Conservation (phyloP, 1,139 yeast genomes). For the Protomyces pachydermus region DNA sequence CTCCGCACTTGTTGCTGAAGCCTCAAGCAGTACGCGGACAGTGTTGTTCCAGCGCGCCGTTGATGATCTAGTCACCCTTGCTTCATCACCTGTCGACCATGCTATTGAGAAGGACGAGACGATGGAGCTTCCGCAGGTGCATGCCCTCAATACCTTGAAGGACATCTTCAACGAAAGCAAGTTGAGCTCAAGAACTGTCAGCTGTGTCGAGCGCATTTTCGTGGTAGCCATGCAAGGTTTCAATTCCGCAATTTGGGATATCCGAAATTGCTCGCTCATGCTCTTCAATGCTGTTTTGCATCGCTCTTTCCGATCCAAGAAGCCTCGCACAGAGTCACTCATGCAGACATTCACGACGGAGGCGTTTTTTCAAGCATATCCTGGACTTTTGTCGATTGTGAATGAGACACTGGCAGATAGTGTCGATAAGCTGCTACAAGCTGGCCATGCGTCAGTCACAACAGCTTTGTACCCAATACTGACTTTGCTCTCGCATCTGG, state of each 20-base stretch:
- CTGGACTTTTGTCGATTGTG: slow-evolving; percentile 50
- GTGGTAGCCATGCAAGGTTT: slow-evolving; percentile 59
- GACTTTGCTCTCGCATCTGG: slow-evolving; percentile 63
- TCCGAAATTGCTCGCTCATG: slow-evolving; percentile 91
- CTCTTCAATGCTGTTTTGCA: slow-evolving; percentile 77
- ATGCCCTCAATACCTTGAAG: slow-evolving; percentile 80
- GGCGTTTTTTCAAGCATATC: slow-evolving; percentile 62
- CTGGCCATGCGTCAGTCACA: slow-evolving; percentile 1
- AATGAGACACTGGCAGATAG: slow-evolving; percentile 45
- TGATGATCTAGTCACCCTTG: slow-evolving; percentile 41
- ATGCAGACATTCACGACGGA: slow-evolving; percentile 40
- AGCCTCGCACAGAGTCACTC: slow-evolving; percentile 36
- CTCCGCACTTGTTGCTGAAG: slow-evolving; percentile 61
- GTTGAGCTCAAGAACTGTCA: slow-evolving; percentile 51
- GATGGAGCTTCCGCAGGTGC: slow-evolving; percentile 81
- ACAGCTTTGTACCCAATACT: slow-evolving; percentile 59
- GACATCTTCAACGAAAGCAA: slow-evolving; percentile 67
- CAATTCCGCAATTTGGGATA: slow-evolving; percentile 44
- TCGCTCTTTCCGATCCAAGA: slow-evolving; percentile 65
- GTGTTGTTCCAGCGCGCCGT: slow-evolving; percentile 49
- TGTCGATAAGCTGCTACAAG: slow-evolving; percentile 34
- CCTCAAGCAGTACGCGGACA: slow-evolving; percentile 37
- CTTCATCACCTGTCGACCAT: slow-evolving; percentile 42
- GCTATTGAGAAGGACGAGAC: slow-evolving; percentile 46
- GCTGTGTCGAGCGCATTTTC: slow-evolving; percentile 55